These are phyloP conservation scores for Oleoguttula mirabilis DNA, from an alignment of 495 filamentous ascomycete genomes.

Conservation along the genomic window DNA sequence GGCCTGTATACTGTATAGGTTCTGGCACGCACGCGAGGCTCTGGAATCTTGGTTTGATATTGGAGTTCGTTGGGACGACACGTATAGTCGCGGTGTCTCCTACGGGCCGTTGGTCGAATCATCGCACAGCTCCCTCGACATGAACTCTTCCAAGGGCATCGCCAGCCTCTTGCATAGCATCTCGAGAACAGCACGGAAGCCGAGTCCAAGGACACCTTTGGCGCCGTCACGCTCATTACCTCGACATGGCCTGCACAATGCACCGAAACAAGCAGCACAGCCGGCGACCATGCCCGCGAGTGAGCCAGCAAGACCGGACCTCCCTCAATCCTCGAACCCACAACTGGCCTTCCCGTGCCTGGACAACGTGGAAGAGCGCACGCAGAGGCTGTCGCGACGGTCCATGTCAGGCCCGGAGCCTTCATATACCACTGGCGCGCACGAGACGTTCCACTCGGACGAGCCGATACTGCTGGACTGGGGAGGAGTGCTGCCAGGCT, in stretches of 20 bases:
- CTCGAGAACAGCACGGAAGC: slow-evolving; percentile 2
- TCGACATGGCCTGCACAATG: slow-evolving; percentile 1
- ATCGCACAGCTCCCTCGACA: too few relatives aligned
- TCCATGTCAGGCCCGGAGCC: slow-evolving; percentile 81
- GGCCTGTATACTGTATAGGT: too few relatives aligned
- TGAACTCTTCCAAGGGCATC: slow-evolving; percentile 4
- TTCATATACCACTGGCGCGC: slow-evolving; percentile 78
- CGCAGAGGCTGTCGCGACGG: slow-evolving; percentile 55
- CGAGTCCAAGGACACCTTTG: slow-evolving; percentile 1
- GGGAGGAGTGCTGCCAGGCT: slow-evolving; percentile 77
- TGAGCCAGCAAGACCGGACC: slow-evolving; percentile 3
- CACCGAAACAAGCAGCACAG: slow-evolving; percentile 8
- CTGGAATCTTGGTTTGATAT: too few relatives aligned
- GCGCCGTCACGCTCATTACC: neutral
- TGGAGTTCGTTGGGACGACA: too few relatives aligned
- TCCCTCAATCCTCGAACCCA: slow-evolving; percentile 60
- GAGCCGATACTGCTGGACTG: slow-evolving; percentile 79
- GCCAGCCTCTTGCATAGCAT: slow-evolving; percentile 3
- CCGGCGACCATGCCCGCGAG: slow-evolving; percentile 7
- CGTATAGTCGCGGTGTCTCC: too few relatives aligned
- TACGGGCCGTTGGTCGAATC: too few relatives aligned
- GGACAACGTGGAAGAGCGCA: slow-evolving; percentile 75
- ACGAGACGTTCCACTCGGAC: slow-evolving; percentile 58
- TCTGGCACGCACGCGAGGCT: too few relatives aligned
- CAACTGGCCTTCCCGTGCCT: slow-evolving; percentile 92